Percentiles rank a stretch among this genome's conserved stretches.
These are phyloP conservation scores for Rutstroemia sydowiana DNA, from an alignment of 2,329 filamentous ascomycete genomes.

Conservation along the genomic window DNA sequence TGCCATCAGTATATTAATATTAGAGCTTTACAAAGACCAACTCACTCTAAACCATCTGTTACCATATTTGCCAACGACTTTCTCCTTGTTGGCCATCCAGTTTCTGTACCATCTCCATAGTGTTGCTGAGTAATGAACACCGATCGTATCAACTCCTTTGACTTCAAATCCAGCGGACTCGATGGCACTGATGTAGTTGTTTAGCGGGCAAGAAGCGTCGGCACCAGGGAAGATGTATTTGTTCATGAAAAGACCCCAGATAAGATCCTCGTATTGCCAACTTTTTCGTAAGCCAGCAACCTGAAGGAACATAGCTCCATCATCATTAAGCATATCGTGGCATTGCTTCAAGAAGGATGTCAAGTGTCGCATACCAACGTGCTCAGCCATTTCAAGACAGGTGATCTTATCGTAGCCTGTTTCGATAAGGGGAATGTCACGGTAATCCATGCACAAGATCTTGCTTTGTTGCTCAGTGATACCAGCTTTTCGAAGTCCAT, in stretches of 20 bases:
- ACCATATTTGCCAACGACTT: constrained; percentile 92
- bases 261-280: constrained; percentile 97
- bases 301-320: constrained; percentile 93
- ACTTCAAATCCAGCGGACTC: constrained; percentile 86
- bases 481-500: constrained; percentile 72
- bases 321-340: constrained; percentile 91
- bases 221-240: constrained; percentile 98
- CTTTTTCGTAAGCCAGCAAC: constrained; percentile 87
- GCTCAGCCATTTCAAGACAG: constrained; percentile 97
- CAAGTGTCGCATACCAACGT: constrained; percentile 92
- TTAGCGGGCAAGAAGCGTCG: constrained; percentile 88
- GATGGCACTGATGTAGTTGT: constrained; percentile 75
- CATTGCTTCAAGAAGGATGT: constrained; percentile 75
- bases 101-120: constrained; percentile 98
- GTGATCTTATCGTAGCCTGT: constrained; percentile 90
- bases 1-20: too few species aligned
- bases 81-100: constrained; percentile 90
- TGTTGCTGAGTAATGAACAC: constrained; percentile 94
- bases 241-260: constrained; percentile 99
- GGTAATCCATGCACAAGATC: constrained; percentile 95
- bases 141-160: constrained; percentile 86
- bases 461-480: constrained; percentile 82
- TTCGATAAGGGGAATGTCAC: constrained; percentile 76
- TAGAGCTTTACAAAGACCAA: too few species aligned
- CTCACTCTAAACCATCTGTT: constrained; percentile 89